These are phyloP conservation scores for Solanum sparsipilum DNA, from an alignment of 257 asterid species.

Conservation along the genomic window DNA sequence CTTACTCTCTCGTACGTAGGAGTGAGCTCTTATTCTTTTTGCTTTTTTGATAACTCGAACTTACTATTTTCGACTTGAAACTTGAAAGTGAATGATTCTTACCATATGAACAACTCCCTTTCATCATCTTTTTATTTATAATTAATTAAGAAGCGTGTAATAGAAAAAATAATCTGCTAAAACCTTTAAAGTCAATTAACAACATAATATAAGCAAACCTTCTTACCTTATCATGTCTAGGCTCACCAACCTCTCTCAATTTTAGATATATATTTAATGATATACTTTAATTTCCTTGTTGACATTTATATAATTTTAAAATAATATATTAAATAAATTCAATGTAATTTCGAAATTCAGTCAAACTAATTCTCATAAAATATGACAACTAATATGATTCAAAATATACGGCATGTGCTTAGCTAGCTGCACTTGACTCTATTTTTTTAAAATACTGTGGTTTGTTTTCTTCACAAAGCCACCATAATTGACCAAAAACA, in stretches of 20 bases:
- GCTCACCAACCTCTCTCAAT: background rate
- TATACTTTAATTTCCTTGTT: background rate
- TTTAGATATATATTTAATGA: background rate
- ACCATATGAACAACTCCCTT: too few species aligned
- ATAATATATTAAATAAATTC: too few species aligned
- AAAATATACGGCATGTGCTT: background rate
- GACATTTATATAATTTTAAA: background rate
- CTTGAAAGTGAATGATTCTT: too few species aligned
- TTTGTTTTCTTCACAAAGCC: background rate
- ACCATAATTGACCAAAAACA: background rate
- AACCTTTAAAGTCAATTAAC: background rate
- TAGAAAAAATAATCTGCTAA: too few species aligned
- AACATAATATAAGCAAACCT: background rate
- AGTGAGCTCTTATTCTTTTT: too few species aligned
- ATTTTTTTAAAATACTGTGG: background rate
- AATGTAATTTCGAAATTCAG: too few species aligned
- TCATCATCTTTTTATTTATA: rapidly evolving
- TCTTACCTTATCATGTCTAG: background rate
- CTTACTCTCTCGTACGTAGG: too few species aligned
- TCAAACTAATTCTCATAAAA: background rate
- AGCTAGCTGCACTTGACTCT: background rate
- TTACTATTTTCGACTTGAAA: too few species aligned
- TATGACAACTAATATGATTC: too few species aligned
- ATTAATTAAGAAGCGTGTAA: too few species aligned
- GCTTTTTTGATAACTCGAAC: rapidly evolving